Conservation (phyloP, 371 early-diverging fungal genomes). For the Mortierella sp. region DNA sequence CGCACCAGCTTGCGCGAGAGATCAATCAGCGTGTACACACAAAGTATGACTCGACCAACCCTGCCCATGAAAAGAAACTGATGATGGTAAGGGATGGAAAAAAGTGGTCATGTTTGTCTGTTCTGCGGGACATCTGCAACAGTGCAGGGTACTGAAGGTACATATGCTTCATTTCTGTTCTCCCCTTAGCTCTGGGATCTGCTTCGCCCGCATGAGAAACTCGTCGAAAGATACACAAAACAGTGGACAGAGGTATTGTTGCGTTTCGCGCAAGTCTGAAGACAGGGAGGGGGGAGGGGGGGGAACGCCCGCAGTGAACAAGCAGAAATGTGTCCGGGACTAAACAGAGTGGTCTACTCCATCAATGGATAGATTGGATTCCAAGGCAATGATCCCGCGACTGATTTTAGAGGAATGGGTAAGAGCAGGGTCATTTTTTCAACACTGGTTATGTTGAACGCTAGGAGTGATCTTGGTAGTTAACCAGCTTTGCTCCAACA, state of each 20-base stretch:
- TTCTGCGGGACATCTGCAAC: neutral
- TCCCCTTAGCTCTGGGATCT: conserved; percentile 71
- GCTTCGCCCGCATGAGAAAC: conserved; percentile 69
- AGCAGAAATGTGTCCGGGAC: too few relatives aligned
- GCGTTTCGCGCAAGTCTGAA: too few relatives aligned
- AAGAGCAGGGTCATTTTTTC: conserved; percentile 18
- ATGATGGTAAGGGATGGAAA: conserved; percentile 57
- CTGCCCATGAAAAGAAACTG: conserved; percentile 73
- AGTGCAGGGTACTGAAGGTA: too few relatives aligned
- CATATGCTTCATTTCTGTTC: too few relatives aligned
- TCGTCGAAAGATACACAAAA: conserved; percentile 61
- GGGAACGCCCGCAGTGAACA: too few relatives aligned
- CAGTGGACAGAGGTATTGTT: conserved; percentile 78
- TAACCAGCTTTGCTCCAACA: too few relatives aligned
- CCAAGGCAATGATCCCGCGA: conserved; percentile 87
- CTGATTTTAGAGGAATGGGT: conserved; percentile 92
- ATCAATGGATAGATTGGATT: conserved; percentile 68
- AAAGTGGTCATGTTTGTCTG: neutral
- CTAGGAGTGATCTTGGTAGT: too few relatives aligned
- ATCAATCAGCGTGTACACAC: conserved; percentile 74
- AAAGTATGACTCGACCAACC: conserved; percentile 71
- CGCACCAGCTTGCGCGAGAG: conserved; percentile 65
- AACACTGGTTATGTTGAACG: too few relatives aligned
- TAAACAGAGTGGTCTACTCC: neutral
- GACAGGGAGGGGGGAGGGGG: too few relatives aligned